A percentile compares a stretch with the other conserved stretches of the same genome.
phyloP scores from a whole-genome alignment of 2,329 filamentous ascomycete genomes.

The Pochonia chlamydosporia region DNA sequence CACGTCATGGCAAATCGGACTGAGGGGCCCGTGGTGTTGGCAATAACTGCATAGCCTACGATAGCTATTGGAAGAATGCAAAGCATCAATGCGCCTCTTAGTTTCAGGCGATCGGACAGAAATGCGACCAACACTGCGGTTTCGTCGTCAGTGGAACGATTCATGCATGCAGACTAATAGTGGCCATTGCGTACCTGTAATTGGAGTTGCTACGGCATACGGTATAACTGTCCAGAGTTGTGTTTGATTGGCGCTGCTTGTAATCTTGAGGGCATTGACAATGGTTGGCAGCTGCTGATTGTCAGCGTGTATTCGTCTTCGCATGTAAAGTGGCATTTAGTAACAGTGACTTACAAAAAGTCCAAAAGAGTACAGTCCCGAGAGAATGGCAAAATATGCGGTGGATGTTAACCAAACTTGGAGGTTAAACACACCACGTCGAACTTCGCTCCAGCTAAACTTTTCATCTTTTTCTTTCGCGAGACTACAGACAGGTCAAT shows the following conservation, averaged over 20 bases:
- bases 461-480: slow-evolving; percentile 33
- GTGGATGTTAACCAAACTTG: slow-evolving; percentile 59
- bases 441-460: slow-evolving; percentile 57
- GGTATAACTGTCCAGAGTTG: slow-evolving; percentile 61
- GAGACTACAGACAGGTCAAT: slow-evolving; percentile 5
- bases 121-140: slow-evolving; percentile 45
- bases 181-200: slow-evolving; percentile 36
- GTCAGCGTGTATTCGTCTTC: neutral
- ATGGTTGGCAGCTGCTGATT: slow-evolving; percentile 53
- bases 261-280: slow-evolving; percentile 49
- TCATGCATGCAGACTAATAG: neutral
- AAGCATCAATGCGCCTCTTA: slow-evolving; percentile 58
- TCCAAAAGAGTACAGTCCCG: slow-evolving; percentile 57
- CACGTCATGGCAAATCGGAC: slow-evolving; percentile 62
- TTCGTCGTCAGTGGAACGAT: neutral
- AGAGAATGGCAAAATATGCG: slow-evolving; percentile 55
- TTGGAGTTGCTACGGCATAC: slow-evolving; percentile 53
- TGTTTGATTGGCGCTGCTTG: slow-evolving; percentile 48
- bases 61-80: slow-evolving; percentile 58
- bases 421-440: slow-evolving; percentile 51
- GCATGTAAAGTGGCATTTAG: too few relatives aligned
- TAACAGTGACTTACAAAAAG: slow-evolving; percentile 55
- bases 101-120: slow-evolving; percentile 53
- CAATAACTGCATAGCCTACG: slow-evolving; percentile 58
- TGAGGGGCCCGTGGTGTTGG: slow-evolving; percentile 43